A percentile compares a stretch with the other conserved stretches of the same genome.
Evolutionary conservation across 2,329 filamentous ascomycete genomes (phyloP).

Genomic region (Claviceps purpurea): DNA sequence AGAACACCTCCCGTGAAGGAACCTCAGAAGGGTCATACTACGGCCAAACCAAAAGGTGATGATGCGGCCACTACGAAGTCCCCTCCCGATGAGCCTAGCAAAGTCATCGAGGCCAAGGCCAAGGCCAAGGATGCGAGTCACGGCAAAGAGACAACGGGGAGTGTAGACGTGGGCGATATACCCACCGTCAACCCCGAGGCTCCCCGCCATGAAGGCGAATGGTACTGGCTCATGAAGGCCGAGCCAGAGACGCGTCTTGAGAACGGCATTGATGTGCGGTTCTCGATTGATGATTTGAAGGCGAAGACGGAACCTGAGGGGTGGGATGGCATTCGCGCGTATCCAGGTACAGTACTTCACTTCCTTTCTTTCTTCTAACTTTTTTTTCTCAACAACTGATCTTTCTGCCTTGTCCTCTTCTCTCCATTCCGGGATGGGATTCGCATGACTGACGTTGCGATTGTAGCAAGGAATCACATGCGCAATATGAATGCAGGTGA

Average conservation of each 20-base stretch:
- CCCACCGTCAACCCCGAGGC: slow-evolving; percentile 25
- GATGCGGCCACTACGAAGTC: background rate
- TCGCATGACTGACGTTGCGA: background rate
- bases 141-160: background rate
- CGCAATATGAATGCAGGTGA: slow-evolving; percentile 84
- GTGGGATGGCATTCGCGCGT: slow-evolving; percentile 62
- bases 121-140: background rate
- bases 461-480: slow-evolving; percentile 72
- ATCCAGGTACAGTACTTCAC: slow-evolving; percentile 32
- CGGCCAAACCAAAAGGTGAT: background rate
- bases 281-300: slow-evolving; percentile 83
- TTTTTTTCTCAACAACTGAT: background rate
- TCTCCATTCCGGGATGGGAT: too few species aligned
- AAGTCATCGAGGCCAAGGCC: background rate
- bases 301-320: slow-evolving; percentile 64
- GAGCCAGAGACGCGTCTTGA: slow-evolving; percentile 80
- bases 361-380: background rate
- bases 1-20: background rate
- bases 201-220: slow-evolving; percentile 25
- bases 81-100: background rate
- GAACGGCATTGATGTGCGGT: slow-evolving; percentile 78
- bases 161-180: slow-evolving; percentile 18
- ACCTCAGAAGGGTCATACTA: background rate
- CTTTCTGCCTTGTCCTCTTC: too few species aligned
- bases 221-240: slow-evolving; percentile 75